These are phyloP conservation scores for Calonectria pauciramosa DNA, from an alignment of 2,329 filamentous ascomycete genomes.

Conservation along the genomic window DNA sequence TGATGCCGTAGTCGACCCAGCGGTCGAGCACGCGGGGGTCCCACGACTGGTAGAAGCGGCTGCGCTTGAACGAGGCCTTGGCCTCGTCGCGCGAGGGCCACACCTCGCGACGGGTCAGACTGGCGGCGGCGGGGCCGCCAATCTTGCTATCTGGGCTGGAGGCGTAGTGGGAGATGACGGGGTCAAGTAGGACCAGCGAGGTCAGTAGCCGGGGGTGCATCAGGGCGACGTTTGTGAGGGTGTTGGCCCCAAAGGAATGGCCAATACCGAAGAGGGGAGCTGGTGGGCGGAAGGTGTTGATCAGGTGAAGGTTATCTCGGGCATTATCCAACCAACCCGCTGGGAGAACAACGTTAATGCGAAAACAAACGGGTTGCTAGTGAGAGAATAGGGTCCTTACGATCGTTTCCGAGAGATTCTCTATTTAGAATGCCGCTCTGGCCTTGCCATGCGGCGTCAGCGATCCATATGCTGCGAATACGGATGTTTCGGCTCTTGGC, in stretches of 20 bases:
- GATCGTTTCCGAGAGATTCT: constrained; percentile 83
- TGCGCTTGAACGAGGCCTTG: constrained; percentile 73
- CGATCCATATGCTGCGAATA: constrained; percentile 89
- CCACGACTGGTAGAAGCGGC: constrained; percentile 83
- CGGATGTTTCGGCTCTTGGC: constrained; percentile 72
- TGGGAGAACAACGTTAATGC: constrained; percentile 24
- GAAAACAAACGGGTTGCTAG: neutral
- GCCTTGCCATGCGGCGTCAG: constrained; percentile 90
- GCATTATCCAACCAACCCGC: constrained; percentile 85
- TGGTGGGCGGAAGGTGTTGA: constrained; percentile 86
- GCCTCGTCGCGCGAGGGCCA: constrained; percentile 86
- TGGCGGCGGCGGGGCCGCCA: constrained; percentile 67
- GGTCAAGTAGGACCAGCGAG: constrained; percentile 84
- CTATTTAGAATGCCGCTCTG: constrained; percentile 85
- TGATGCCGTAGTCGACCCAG: constrained; percentile 76
- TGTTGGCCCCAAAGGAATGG: constrained; percentile 88
- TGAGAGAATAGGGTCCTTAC: constrained; percentile 60
- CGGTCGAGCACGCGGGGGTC: constrained; percentile 81
- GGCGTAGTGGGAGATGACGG: constrained; percentile 74
- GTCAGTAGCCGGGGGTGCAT: constrained; percentile 86
- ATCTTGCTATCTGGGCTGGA: constrained; percentile 51
- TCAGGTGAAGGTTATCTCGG: constrained; percentile 85
- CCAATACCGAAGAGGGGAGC: constrained; percentile 87
- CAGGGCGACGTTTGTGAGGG: constrained; percentile 78
- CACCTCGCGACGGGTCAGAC: constrained; percentile 79